Evolutionary conservation across 1,284 basidiomycete species (phyloP), one percentile per base, ranked within the genome.

Genomic region (Meira miltonrushii): DNA sequence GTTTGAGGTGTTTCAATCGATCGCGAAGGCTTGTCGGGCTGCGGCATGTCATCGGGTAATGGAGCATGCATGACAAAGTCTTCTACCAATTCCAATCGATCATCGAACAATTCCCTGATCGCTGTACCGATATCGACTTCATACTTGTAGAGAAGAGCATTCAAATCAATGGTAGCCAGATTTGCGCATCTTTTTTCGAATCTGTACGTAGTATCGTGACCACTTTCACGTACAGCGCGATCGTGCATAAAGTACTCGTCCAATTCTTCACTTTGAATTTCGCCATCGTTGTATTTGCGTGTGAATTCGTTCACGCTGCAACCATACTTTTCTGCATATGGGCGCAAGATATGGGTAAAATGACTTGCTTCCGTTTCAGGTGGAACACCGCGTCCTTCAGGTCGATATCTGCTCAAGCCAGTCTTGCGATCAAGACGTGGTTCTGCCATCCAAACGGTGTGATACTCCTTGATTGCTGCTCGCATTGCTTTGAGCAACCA

Each of bases 201-300:
- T 11, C 95, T 87, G 80, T 97, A 98, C 2, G 92, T 90, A 61
- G 94, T 98, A 80, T 98, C 94, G 80, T 98, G 94, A 33, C 94
- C 94, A 15, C 75, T 77, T 64, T 81, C 80, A 56, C 92, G 88
- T 44, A 96, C 92, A 2, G 90, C 85, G 60, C 93, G 89, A 79
- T 98, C 94, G 80, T 98, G 94, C 69, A 93, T 79, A 83, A 98
- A 97, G 82, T 97, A 98, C 72, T 92, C 92, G 81, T 98, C 94
- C 5, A 98, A 85, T 64, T 83, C 85, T 7, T 93, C 92, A 80
- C 95, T 93, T 67, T 86, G 83, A 73, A 97, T 82, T 50, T 84
- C 79, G 12, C 89, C 89, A 52, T 88, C 84, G 78, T 93, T 95
- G 82, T 98, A 98, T 77, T 88, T 88, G 80, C 95, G 91, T 79